Base-by-base conservation (phyloP, 2,329 filamentous ascomycete species). In the Leptodontidium sp. region DNA sequence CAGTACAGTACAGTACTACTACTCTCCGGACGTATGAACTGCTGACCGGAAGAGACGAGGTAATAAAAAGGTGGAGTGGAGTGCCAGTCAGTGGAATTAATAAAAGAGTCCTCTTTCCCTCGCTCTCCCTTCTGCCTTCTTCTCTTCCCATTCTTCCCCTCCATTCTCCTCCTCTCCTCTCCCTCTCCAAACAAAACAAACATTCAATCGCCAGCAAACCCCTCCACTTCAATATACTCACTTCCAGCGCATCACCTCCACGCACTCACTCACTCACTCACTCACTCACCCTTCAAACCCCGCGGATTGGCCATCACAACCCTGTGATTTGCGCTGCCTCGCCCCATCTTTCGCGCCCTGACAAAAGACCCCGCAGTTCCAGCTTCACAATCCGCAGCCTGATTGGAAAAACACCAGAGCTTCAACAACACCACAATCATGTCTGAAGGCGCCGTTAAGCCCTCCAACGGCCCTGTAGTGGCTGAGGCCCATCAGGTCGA, bases 401-500 rank as follows among this genome's bases (percentile, higher is more conserved):
- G 24, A 24, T 15, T 53, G 21, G 40, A 59, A 64, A 26, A 50
- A 47, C 65, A 53, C 45, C 29, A 55, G 45, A 52, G 17, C 50
- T 43, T 62, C 47, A 24, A 61, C 45, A 52, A 50, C 61, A 62
- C 58, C 69, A 55, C 68, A 69, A 74, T 70, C 70, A 87, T 87
- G 85, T 82, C 82, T 77, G 81, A 81, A 76, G 78, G 77, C 71
- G 80, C 64, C 11, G 72, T 76, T 17, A 73, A 74, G 50, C 75
- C 80, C 68, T 73, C 80, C 77, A 86, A 84, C 79, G 78, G 75
- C 74, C 87, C 86, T 59, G 90, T 92, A 76, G 91, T 94, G 76
- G 85, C 86, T 70, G 92, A 94, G 84, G 91, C 91, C 77, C 91
- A 93, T 81, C 82, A 90, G 78, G 91, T 93, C 75, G 90, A 93